These are phyloP conservation scores for Tetradesmus lagerheimii DNA, from an alignment of 139 green algal species.

Conservation along the genomic window DNA sequence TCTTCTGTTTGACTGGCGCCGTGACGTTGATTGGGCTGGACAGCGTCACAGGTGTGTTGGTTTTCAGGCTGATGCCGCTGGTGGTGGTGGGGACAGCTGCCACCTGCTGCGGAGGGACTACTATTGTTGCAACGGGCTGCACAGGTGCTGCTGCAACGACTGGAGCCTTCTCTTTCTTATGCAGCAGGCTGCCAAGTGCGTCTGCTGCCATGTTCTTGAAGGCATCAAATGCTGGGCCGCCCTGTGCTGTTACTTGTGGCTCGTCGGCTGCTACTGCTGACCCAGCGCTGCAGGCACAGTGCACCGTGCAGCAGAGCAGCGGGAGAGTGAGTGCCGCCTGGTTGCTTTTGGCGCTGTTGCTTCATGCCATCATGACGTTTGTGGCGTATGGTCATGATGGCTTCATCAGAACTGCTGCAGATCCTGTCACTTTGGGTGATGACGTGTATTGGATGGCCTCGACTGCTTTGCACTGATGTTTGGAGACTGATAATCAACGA, in stretches of 20 bases:
- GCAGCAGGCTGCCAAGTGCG: not conserved
- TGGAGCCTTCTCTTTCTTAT: not conserved
- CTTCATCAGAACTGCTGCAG: too few species aligned
- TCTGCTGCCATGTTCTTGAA: not conserved
- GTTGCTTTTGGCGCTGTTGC: too few species aligned
- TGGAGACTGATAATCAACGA: too few species aligned
- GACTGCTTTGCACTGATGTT: too few species aligned
- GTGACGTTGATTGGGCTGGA: not conserved
- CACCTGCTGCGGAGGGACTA: not conserved
- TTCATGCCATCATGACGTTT: too few species aligned
- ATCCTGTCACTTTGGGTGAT: too few species aligned
- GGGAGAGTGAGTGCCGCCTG: too few species aligned
- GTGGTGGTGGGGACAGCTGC: conserved; percentile 11
- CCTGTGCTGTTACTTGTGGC: not conserved
- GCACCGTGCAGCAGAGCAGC: not conserved
- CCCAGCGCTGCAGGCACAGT: too few species aligned
- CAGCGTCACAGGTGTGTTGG: not conserved
- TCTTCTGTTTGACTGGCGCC: not conserved
- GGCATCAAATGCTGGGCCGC: not conserved
- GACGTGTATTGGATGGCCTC: too few species aligned
- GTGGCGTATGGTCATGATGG: too few species aligned
- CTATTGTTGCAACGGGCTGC: not conserved
- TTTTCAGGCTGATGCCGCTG: not conserved
- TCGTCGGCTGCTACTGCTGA: not conserved
- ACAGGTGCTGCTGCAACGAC: not conserved